Conservation (phyloP, 129 eudicot genomes). For the Logfia minima region DNA sequence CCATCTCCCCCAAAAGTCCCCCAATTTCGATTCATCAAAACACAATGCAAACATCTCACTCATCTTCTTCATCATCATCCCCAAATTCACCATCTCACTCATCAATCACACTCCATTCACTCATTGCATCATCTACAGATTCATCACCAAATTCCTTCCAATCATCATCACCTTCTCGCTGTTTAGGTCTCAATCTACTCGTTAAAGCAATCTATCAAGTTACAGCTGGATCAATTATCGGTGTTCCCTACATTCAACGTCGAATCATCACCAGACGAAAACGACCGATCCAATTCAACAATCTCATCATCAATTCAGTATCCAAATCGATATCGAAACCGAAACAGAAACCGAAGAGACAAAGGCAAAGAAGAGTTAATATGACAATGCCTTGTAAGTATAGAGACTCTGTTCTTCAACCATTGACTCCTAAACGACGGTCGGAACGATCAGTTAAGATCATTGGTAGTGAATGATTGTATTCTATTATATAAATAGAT, state of each 20-base stretch:
- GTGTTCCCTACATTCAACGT: constrained; percentile 67
- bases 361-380: constrained; percentile 27
- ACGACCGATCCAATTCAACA: constrained; percentile 36
- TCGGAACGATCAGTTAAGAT: constrained; percentile 20
- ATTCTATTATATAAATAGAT: constrained; percentile 7
- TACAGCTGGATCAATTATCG: constrained; percentile 60
- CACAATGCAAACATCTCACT: constrained; percentile 26
- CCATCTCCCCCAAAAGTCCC: not conserved
- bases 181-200: constrained; percentile 70
- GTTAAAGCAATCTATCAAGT: constrained; percentile 73
- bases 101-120: constrained; percentile 36
- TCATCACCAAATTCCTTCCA: constrained; percentile 19
- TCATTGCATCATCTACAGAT: constrained; percentile 32
- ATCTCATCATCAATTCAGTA: constrained; percentile 29
- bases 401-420: constrained; percentile 47
- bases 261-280: constrained; percentile 38
- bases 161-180: constrained; percentile 35
- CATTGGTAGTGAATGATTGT: constrained; percentile 24
- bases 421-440: constrained; percentile 32
- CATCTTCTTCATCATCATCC: constrained; percentile 23
- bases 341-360: constrained; percentile 27
- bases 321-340: constrained; percentile 4
- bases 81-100: constrained; percentile 41
- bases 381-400: constrained; percentile 43
- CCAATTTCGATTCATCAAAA: not conserved